Base-by-base conservation (phyloP, 31 red algal genomes). In the Porphyra umbilicalis region DNA sequence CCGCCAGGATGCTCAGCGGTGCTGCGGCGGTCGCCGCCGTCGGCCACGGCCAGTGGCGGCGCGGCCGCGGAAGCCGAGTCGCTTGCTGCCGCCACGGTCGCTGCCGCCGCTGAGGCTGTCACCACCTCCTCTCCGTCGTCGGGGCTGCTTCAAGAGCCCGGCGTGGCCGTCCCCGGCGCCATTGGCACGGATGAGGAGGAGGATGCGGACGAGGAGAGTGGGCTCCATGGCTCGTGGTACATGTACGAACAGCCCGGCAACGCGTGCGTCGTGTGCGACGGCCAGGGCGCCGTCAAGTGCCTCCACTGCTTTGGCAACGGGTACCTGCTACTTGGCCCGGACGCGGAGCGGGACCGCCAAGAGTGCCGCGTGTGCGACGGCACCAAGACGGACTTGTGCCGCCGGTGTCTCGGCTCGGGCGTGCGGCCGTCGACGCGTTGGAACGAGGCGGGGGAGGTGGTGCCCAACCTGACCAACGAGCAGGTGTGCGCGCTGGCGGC, bases 271-370 rank as follows among this genome's bases (percentile, higher is more conserved):
- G 29, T 92, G 14, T 97, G 94, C 81, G 31, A 34, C 25, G 94
- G 94, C 11, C 44, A 76, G 30, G 94, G 94, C 31, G 68, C 84
- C 10, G 76, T 79, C 20, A 78, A 82, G 37, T 97, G 94, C 82
- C 87, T 97, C 11, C 93, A 90, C 67, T 97, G 94, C 77, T 97
- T 80, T 83, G 94, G 94, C 74, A 84, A 87, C 34, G 94, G 94
- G 34, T 75, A 76, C n/a, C 86, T 97, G 32, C 80, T 83, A 32
- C 93, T 97, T 35, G 94, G 94, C 30, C 90, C 94, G 15, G 86
- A 89, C 36, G 81, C 31, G n/a, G 90, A 34, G 57, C 84, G 92
- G 20, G 94, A 97, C 77, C 83, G 82, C 31, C 57, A 86, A 29
- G 14, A 13, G 15, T 97, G 94, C 75, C 90, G 85, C 38, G 83